Conservation (phyloP, 371 early-diverging fungal genomes). For the Rhizopus arrhizus region DNA sequence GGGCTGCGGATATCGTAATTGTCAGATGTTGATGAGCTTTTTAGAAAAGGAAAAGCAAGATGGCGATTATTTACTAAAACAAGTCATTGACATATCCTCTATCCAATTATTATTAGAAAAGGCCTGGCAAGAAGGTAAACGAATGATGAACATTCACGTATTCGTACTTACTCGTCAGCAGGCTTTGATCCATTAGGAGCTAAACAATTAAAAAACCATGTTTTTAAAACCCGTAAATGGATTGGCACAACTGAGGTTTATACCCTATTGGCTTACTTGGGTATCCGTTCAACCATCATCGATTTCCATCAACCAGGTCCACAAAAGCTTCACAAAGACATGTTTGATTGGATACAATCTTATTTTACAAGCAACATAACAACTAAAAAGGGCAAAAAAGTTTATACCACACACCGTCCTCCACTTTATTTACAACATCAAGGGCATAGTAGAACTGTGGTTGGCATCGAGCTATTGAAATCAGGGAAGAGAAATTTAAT, state of each 20-base stretch:
- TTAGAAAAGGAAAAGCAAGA: conserved; percentile 40
- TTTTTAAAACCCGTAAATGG: conserved; percentile 72
- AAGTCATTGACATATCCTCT: conserved; percentile 53
- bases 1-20: conserved; percentile 81
- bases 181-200: conserved; percentile 74
- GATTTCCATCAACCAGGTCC: conserved; percentile 74
- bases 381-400: conserved; percentile 9
- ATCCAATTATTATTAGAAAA: conserved; percentile 67
- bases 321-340: conserved; percentile 55
- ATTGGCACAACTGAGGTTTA: conserved; percentile 81
- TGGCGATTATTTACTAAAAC: conserved; percentile 32
- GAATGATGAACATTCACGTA: background rate
- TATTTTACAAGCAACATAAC: conserved; percentile 43
- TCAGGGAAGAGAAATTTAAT: conserved; percentile 56
- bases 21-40: conserved; percentile 70
- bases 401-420: conserved; percentile 56
- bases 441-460: conserved; percentile 73
- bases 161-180: background rate
- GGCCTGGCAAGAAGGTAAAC: conserved; percentile 65
- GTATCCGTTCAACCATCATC: conserved; percentile 62
- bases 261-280: conserved; percentile 62
- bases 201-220: conserved; percentile 58
- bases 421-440: conserved; percentile 79
- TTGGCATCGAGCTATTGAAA: conserved; percentile 65
- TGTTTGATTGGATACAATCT: conserved; percentile 60